Conservation (phyloP, 768 basidiomycete species). For the Wakefieldia striispora region DNA sequence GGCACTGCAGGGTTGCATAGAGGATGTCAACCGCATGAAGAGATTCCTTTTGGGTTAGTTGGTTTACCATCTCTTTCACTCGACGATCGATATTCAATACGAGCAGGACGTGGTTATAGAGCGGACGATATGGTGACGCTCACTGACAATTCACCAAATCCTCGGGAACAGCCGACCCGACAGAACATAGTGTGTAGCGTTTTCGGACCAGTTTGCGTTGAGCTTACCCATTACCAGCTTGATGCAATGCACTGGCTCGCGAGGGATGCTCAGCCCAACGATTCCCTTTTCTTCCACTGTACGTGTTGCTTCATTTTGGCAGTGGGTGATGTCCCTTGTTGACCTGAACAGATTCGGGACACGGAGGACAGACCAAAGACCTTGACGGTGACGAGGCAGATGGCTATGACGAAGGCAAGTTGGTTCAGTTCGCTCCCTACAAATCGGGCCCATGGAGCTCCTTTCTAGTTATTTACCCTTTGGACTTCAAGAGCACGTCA, state of each 20-base stretch:
- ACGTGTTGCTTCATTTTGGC: slow-evolving; percentile 17
- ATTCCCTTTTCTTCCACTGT: slow-evolving; percentile 92
- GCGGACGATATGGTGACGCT: slow-evolving; percentile 82
- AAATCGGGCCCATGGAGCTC: not conserved
- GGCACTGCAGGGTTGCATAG: slow-evolving; percentile 84
- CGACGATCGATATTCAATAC: not conserved
- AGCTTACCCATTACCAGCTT: slow-evolving; percentile 38
- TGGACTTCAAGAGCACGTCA: slow-evolving; percentile 62
- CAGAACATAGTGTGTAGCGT: slow-evolving; percentile 68
- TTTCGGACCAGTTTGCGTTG: not conserved
- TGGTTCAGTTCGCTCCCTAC: slow-evolving; percentile 5
- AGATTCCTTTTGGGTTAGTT: slow-evolving; percentile 69
- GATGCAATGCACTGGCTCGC: slow-evolving; percentile 94
- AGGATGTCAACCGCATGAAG: slow-evolving; percentile 82
- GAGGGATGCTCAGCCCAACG: slow-evolving; percentile 69
- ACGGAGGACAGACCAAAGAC: slow-evolving; percentile 90
- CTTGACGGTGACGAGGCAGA: slow-evolving; percentile 80
- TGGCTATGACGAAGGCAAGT: slow-evolving; percentile 72
- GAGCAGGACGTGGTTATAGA: slow-evolving; percentile 51
- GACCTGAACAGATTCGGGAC: slow-evolving; percentile 70
- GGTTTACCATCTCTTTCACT: not conserved
- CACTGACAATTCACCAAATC: slow-evolving; percentile 68
- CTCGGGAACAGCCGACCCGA: slow-evolving; percentile 67
- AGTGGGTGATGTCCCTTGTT: not conserved
- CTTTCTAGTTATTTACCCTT: slow-evolving; percentile 77